Conservation (phyloP, 352 stramenopile genomes). For the Globisporangium splendens region DNA sequence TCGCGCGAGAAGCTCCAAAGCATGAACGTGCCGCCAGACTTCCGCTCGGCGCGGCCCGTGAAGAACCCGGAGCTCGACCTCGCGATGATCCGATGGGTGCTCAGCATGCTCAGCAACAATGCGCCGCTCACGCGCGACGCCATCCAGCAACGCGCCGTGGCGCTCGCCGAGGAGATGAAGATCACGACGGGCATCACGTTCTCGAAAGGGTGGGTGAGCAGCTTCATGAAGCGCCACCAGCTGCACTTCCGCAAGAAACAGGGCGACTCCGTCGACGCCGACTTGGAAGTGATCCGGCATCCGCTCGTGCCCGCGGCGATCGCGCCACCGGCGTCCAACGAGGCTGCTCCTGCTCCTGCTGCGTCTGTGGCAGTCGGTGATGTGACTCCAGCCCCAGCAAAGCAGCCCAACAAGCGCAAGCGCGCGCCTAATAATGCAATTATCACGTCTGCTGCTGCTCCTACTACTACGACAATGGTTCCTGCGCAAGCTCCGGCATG, state of each 20-base stretch:
- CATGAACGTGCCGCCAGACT: constrained; percentile 34
- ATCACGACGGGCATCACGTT: constrained; percentile 37
- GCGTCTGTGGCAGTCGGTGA: neutral
- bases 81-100: constrained; percentile 42
- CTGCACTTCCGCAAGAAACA: constrained; percentile 31
- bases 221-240: constrained; percentile 56
- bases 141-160: constrained; percentile 33
- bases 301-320: constrained; percentile 9
- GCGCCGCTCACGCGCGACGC: constrained; percentile 22
- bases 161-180: constrained; percentile 35
- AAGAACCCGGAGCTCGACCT: constrained; percentile 52
- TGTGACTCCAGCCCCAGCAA: neutral
- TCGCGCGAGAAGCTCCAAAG: constrained; percentile 40
- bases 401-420: constrained; percentile 14
- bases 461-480: neutral
- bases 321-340: neutral
- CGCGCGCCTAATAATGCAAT: neutral
- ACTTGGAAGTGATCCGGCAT: constrained; percentile 11
- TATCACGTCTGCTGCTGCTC: neutral
- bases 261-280: constrained; percentile 5
- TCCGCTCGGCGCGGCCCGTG: constrained; percentile 38
- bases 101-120: constrained; percentile 23
- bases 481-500: neutral
- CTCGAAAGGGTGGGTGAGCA: constrained; percentile 61
- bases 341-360: neutral